These are phyloP conservation scores for Penicillium parvum DNA, from an alignment of 495 filamentous ascomycete species.

Conservation along the genomic window DNA sequence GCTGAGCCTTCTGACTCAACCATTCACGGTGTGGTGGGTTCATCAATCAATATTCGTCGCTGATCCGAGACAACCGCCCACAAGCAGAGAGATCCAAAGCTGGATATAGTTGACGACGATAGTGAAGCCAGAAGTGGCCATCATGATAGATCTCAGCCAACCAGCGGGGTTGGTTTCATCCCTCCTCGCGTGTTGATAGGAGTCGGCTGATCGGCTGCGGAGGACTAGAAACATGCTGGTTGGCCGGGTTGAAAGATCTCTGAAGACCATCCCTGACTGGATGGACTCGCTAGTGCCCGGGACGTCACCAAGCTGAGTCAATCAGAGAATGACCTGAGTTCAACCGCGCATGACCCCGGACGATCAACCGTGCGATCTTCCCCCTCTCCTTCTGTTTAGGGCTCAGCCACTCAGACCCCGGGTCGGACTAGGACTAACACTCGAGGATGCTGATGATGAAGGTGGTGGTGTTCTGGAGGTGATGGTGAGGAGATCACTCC, in stretches of 20 bases:
- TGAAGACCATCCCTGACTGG: not conserved
- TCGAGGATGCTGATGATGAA: too few relatives aligned
- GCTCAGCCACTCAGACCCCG: conserved; percentile 4
- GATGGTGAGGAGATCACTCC: not conserved
- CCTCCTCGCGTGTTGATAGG: conserved; percentile 20
- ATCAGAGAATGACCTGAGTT: conserved; percentile 17
- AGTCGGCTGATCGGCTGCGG: conserved; percentile 22
- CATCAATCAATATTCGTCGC: conserved; percentile 3
- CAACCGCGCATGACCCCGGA: conserved; percentile 19
- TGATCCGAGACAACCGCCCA: conserved; percentile 17
- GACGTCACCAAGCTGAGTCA: conserved; percentile 7
- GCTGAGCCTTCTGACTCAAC: conserved; percentile 7
- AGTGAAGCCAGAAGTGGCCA: conserved; percentile 6
- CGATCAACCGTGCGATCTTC: conserved; percentile 22
- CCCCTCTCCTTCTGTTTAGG: conserved; percentile 4
- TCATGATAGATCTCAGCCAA: conserved; percentile 15
- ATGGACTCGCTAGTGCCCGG: conserved; percentile 7
- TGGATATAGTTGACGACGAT: too few relatives aligned
- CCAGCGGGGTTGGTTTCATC: conserved; percentile 8
- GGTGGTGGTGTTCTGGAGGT: conserved; percentile 1
- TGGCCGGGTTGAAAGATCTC: conserved; percentile 1
- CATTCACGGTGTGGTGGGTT: conserved; percentile 1
- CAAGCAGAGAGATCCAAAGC: not conserved
- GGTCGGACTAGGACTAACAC: conserved; percentile 6
- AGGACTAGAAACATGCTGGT: conserved; percentile 1